phyloP scores from a whole-genome alignment of 129 eudicot species.

The Tanacetum coccineum region DNA sequence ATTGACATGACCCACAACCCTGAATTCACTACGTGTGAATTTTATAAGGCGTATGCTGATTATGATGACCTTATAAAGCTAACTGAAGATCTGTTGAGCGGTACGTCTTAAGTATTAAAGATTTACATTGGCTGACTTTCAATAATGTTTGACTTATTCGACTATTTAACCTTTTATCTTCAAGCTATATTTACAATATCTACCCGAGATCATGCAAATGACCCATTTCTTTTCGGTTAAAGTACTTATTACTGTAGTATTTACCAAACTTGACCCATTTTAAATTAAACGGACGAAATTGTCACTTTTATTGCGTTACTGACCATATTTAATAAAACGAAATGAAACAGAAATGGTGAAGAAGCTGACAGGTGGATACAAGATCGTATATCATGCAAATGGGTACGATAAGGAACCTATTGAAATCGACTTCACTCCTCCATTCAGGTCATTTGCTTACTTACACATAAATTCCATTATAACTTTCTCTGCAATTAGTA shows the following conservation, averaged over 20 bases:
- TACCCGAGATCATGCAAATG: too few relatives aligned
- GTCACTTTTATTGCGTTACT: neutral
- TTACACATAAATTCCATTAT: neutral
- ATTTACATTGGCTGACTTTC: too few relatives aligned
- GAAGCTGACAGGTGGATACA: slow-evolving; percentile 89
- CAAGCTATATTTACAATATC: too few relatives aligned
- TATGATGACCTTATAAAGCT: slow-evolving; percentile 80
- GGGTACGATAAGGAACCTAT: slow-evolving; percentile 72
- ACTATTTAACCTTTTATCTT: too few relatives aligned
- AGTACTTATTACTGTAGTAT: too few relatives aligned
- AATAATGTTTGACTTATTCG: too few relatives aligned
- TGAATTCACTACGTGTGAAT: slow-evolving; percentile 89
- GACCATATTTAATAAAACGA: neutral
- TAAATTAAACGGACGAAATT: neutral
- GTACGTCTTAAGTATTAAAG: slow-evolving; percentile 29
- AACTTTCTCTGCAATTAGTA: neutral
- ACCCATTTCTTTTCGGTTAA: too few relatives aligned
- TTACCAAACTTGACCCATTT: neutral
- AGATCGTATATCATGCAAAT: slow-evolving; percentile 75
- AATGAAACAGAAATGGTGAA: slow-evolving; percentile 73
- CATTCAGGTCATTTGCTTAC: slow-evolving; percentile 61
- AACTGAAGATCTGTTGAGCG: slow-evolving; percentile 79
- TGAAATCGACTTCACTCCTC: slow-evolving; percentile 89
- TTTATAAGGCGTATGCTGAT: slow-evolving; percentile 90
- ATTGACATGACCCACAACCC: slow-evolving; percentile 93